phyloP scores from a whole-genome alignment of 768 basidiomycete genomes.

The Neoboletus magnificus region DNA sequence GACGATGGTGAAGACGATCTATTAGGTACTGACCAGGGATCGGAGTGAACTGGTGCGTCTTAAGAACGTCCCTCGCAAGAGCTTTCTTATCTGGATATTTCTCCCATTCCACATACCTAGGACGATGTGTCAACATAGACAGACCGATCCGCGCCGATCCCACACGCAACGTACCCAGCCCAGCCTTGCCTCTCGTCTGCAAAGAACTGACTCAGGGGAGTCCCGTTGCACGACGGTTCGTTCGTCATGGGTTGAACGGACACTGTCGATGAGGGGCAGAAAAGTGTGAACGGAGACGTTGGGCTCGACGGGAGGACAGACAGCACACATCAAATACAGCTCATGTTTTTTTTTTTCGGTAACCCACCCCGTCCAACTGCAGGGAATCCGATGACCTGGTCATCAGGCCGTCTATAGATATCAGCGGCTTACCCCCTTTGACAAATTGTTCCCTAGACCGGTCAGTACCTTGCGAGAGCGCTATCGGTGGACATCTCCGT shows the following conservation, averaged over 20 bases:
- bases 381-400: neutral
- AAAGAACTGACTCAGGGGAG: neutral
- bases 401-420: neutral
- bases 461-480: neutral
- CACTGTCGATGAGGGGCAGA: neutral
- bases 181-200: conserved; percentile 15
- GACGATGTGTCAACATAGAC: neutral
- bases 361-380: neutral
- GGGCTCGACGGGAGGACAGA: neutral
- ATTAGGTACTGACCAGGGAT: conserved; percentile 6
- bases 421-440: neutral
- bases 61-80: conserved; percentile 7
- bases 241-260: neutral
- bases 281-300: neutral
- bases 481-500: neutral
- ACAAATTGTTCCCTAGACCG: neutral
- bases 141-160: too few species aligned
- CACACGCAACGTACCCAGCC: conserved; percentile 7
- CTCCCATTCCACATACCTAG: conserved; percentile 17
- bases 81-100: conserved; percentile 12
- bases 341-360: too few species aligned
- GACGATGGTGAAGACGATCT: neutral
- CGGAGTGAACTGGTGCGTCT: conserved; percentile 9
- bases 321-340: neutral
- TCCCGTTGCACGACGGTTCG: neutral